These are phyloP conservation scores for Diaporthe citrichinensis DNA, from an alignment of 2,329 filamentous ascomycete genomes.

Conservation along the genomic window DNA sequence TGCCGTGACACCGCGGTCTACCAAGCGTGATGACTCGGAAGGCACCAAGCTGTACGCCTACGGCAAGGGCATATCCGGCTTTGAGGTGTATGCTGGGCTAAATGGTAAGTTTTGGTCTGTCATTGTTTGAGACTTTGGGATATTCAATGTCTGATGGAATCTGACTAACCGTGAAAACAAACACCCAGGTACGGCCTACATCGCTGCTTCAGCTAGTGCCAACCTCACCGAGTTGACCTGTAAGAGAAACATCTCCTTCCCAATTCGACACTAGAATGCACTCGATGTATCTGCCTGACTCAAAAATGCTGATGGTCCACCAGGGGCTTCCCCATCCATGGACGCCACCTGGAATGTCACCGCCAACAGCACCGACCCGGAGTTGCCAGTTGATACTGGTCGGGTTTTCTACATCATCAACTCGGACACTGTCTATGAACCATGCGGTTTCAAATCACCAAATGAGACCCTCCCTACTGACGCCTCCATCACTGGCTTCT, in stretches of 20 bases:
- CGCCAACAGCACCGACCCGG: not conserved
- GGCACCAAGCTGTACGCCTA: constrained; percentile 35
- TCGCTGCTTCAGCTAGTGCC: constrained; percentile 8
- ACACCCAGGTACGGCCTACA: constrained; percentile 31
- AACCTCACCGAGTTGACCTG: constrained; percentile 36
- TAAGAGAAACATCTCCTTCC: not conserved
- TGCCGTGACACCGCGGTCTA: constrained; percentile 18
- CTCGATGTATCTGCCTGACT: not conserved
- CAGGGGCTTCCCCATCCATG: constrained; percentile 28
- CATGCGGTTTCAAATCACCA: constrained; percentile 22
- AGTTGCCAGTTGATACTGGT: not conserved
- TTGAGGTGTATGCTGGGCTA: constrained; percentile 17
- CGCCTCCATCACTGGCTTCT: constrained; percentile 33
- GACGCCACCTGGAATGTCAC: constrained; percentile 31
- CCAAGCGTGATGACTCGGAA: constrained; percentile 28
- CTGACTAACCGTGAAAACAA: not conserved
- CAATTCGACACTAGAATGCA: not conserved
- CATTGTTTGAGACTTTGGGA: not conserved
- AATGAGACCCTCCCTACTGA: constrained; percentile 25
- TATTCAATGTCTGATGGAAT: not conserved
- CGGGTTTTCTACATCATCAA: constrained; percentile 36
- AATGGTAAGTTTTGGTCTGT: constrained; percentile 11
- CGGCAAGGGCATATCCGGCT: constrained; percentile 36
- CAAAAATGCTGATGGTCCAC: not conserved
- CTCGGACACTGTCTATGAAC: constrained; percentile 5